Evolutionary conservation across 2,329 filamentous ascomycete genomes (phyloP), one percentile per base, ranked within the genome.

Genomic region (Colletotrichum scovillei): DNA sequence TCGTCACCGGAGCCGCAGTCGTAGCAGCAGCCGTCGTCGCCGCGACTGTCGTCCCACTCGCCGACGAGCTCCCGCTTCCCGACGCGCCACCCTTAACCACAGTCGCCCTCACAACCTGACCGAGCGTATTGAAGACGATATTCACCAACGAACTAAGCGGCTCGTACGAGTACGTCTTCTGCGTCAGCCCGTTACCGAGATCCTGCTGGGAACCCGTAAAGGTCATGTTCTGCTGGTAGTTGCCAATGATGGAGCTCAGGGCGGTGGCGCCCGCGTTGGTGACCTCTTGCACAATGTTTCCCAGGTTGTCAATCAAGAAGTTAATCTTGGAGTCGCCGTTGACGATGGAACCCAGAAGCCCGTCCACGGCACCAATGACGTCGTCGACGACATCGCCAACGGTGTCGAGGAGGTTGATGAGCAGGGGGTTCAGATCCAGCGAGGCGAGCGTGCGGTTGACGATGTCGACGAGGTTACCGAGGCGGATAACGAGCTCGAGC

Each of bases 211-310:
- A 67, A 11, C 83, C 84, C 9, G 83, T 85, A 70, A 79, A 83
- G 2, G 89, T 91, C 89, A 92, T 91, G 80, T 91, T 91, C 69
- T 83, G 82, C 76, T 86, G 77, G 78, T 86, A 92, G 77, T 90
- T 88, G 63, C 90, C 90, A 7, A 91, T 88, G 72, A 92, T 90
- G 24, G 81, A 82, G 69, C 84, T 86, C 0, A 89, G 80, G 1
- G 84, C 77, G 35, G 81, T 80, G 4, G 83, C 85, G 0, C 84
- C 87, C 1, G 80, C 81, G 26, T 86, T 87, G 0, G 83, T 83
- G 0, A 90, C 88, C 76, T 91, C 86, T 77, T 91, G 89, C 1
- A 92, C 88, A 74, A 92, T 91, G 76, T 91, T 91, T 46, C 90
- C 90, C 2, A 91, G 83, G 76, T 91, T 91, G 78, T 91, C 89